These are phyloP conservation scores for Dentiscutata heterogama DNA, from an alignment of 371 early-diverging fungal genomes.

Conservation along the genomic window DNA sequence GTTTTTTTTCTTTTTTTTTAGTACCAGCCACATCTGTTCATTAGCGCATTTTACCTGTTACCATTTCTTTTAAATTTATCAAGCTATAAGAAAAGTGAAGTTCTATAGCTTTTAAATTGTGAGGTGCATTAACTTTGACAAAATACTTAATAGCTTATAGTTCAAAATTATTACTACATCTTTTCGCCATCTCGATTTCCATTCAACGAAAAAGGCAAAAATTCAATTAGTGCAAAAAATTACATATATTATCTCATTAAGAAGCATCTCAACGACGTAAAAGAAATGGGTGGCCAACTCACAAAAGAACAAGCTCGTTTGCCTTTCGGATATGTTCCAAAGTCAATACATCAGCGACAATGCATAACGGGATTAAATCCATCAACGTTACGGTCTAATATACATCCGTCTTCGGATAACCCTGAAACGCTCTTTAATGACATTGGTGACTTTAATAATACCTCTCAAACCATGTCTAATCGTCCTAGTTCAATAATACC, in stretches of 20 bases:
- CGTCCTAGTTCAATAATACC: not conserved
- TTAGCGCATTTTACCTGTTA: not conserved
- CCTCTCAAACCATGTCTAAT: conserved; percentile 14
- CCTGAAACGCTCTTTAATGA: conserved; percentile 27
- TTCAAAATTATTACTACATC: no score
- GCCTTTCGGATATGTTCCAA: conserved; percentile 40
- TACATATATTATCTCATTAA: no score
- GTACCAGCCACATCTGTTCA: conserved; percentile 20
- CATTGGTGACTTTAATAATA: conserved; percentile 20
- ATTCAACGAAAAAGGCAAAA: no score
- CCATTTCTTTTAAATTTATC: conserved; percentile 1
- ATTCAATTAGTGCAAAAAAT: no score
- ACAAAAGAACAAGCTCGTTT: conserved; percentile 46
- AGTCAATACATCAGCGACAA: not conserved
- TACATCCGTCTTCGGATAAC: conserved; percentile 17
- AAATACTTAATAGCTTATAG: no score
- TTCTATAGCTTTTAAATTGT: no score
- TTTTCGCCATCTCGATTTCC: no score
- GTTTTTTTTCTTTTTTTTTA: not conserved
- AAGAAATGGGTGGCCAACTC: conserved; percentile 45
- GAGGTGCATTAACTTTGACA: no score
- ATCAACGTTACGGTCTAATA: conserved; percentile 38
- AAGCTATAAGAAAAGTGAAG: not conserved
- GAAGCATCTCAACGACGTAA: not conserved
- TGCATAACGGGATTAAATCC: not conserved